Base-by-base conservation (phyloP, 2,329 filamentous ascomycete genomes). In the Aureobasidium zeae region DNA sequence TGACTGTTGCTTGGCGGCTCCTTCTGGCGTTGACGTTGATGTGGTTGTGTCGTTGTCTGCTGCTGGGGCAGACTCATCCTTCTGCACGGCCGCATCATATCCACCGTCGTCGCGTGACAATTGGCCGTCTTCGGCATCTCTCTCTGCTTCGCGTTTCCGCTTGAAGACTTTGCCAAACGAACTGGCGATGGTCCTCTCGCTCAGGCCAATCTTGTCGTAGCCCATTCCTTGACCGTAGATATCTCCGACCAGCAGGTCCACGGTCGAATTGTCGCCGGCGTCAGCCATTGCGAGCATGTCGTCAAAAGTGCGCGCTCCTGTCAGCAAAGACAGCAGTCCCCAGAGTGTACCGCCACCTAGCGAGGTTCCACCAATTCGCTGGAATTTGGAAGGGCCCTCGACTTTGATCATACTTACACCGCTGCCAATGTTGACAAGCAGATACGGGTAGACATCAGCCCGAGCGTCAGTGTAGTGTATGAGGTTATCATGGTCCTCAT, bases 371-470 rank as follows among this genome's bases (percentile, higher is more conserved):
- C 91, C 91, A 8, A 98, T 89, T 55, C 91, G 85, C 63, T 93
- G 74, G 62, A 83, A 95, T 51, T 86, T 76, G 44, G 83, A 77
- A 0, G 87, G 88, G 0, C 88, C 89, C 0, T 85, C 93, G 6
- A 98, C 91, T 61, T 96, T 96, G 64, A 98, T 82, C 76, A 98
- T 94, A 30, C 83, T 91, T 4, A 98, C 91, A 39, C 91, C 91
- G 6, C 88, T 95, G 33, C 91, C 91, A 53, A 98, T 98, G 65
- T 98, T 98, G 57, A 98, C 91, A 21, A 98, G 79, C 31, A 98
- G 79, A 60, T 98, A 98, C 2, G 91, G 91, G 61, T 98, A 96
- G 48, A 94, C 86, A 53, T 89, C 79, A n/a, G 79, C 71, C 32
- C 73, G 71, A 1, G 86, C 79, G 48, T 81, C 77, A 52, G 82